phyloP scores from a whole-genome alignment of 192 early-diverging fungal genomes.

The Oehlia diaphana region DNA sequence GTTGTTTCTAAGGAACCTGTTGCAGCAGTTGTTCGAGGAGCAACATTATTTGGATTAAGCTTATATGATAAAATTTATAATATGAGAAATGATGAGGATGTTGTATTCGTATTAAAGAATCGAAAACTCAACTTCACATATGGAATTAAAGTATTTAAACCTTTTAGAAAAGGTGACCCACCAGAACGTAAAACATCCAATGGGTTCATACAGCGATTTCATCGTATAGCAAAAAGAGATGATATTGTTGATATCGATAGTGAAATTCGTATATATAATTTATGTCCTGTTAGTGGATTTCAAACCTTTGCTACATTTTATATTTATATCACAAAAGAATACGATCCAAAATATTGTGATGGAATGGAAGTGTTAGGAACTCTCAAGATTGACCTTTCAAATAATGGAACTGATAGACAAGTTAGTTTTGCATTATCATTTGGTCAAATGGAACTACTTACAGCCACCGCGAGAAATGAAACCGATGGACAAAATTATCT shows the following conservation, averaged over 20 bases:
- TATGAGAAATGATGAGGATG: no score
- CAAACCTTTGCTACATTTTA: background rate
- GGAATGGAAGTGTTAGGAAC: background rate
- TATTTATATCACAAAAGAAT: background rate
- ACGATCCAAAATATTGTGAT: background rate
- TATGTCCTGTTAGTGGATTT: background rate
- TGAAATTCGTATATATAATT: background rate
- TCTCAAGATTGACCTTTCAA: background rate
- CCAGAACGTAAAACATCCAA: no score
- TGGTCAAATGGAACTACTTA: constrained; percentile 19
- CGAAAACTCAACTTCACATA: no score
- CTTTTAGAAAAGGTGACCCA: no score
- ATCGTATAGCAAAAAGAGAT: background rate
- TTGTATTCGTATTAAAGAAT: no score
- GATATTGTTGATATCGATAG: background rate
- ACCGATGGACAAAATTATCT: background rate
- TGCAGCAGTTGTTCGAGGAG: constrained; percentile 55
- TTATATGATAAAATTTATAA: background rate
- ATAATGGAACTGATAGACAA: background rate
- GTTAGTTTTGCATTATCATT: constrained; percentile 6
- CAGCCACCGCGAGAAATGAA: background rate
- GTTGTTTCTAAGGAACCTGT: constrained; percentile 53
- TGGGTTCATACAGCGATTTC: no score
- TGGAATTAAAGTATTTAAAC: no score
- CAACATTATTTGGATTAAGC: constrained; percentile 47